phyloP scores from a whole-genome alignment of 2,329 filamentous ascomycete genomes.

The Penicillium griseofulvum region DNA sequence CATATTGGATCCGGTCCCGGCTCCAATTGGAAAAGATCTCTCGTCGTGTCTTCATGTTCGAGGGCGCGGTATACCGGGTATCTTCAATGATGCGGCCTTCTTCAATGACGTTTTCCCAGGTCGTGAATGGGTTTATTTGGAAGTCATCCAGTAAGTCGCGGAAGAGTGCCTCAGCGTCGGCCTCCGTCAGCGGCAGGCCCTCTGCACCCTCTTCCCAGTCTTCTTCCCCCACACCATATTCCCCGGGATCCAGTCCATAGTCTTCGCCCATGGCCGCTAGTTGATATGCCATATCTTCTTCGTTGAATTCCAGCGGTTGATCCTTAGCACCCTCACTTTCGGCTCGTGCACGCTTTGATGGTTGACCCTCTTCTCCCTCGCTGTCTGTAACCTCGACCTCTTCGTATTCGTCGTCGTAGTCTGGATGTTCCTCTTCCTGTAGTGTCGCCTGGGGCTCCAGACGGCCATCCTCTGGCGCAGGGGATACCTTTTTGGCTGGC shows the following conservation, averaged over 20 bases:
- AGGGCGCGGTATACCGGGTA: conserved; percentile 76
- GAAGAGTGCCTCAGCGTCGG: conserved; percentile 76
- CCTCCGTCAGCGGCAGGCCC: conserved; percentile 67
- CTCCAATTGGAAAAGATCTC: conserved; percentile 86
- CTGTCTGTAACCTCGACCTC: conserved; percentile 70
- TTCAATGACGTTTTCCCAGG: conserved; percentile 88
- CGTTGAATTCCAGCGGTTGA: conserved; percentile 73
- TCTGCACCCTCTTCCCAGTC: conserved; percentile 69
- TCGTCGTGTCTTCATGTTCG: conserved; percentile 75
- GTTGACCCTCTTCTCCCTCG: conserved; percentile 51
- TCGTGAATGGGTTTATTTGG: conserved; percentile 77
- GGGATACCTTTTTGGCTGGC: conserved; percentile 16
- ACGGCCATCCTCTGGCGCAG: conserved; percentile 10
- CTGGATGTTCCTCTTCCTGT: conserved; percentile 42
- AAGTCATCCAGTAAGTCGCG: conserved; percentile 82
- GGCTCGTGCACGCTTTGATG: conserved; percentile 52
- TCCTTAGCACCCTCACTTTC: conserved; percentile 51
- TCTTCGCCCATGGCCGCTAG: conserved; percentile 83
- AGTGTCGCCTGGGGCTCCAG: conserved; percentile 26
- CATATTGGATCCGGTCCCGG: conserved; percentile 67
- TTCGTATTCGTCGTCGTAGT: conserved; percentile 71
- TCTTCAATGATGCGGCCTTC: conserved; percentile 81
- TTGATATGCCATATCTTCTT: conserved; percentile 92
- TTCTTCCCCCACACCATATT: conserved; percentile 62
- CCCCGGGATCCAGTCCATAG: conserved; percentile 74